Evolutionary conservation across 495 filamentous ascomycete genomes (phyloP), one percentile per base, ranked within the genome.

Genomic region (Stereocaulon alpinum): DNA sequence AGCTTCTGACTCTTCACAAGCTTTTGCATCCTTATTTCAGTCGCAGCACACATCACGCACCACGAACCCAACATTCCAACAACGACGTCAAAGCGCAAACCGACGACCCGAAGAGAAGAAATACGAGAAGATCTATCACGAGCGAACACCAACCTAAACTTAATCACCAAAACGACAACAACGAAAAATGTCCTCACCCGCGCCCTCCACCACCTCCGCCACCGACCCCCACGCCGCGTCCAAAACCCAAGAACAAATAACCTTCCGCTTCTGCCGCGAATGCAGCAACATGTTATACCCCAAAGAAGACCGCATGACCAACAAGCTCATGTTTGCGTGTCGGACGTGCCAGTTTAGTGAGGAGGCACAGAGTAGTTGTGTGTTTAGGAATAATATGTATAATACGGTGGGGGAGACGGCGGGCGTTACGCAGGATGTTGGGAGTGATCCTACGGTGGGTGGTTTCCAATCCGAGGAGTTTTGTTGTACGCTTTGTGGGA

Each of bases 261-360:
- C 89, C 40, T 97, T 97, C 77, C 84, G 86, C 61, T 98, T 98
- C 81, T 98, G 93, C 75, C 86, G 88, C 59, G 93, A 98, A 79
- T 98, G 93, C 74, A 93, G 89, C 66, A 99, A 99, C 80, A 86
- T 99, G 82, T 78, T 99, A 55, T 97, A 96, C 71, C 93, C 93
- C 15, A 91, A 92, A 72, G 93, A 99, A 76, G 89, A 96, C 71
- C 77, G 78, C 22, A 64, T 72, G 55, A 82, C 74, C 64, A 82
- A 82, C 71, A 74, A 73, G 24, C 80, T 89, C 51, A 80, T 86
- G 73, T 89, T 84, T 72, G 82, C 82, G 18, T 99, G 93, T 77
- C 87, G 91, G 56, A 95, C 89, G 43, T 99, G 93, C 77, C 84
- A 87, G 67, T 93, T 86, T 72, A 86, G 83, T 67, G 91, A 96